Percentiles rank a stretch among this genome's conserved stretches.
phyloP scores from a whole-genome alignment of 257 asterid species.

The Primulina eburnea region DNA sequence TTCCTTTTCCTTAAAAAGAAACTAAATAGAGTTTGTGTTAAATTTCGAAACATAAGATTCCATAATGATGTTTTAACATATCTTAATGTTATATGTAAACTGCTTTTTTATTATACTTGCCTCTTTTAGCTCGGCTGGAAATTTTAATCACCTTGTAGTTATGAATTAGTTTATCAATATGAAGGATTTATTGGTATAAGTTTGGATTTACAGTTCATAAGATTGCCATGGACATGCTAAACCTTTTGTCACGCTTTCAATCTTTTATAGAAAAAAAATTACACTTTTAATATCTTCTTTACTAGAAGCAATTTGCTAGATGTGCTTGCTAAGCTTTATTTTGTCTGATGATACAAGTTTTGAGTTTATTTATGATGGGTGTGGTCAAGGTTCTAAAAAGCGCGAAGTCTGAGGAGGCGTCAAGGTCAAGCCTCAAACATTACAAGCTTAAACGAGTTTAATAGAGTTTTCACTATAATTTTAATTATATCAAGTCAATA shows the following conservation, averaged over 20 bases:
- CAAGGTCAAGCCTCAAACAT: too few relatives aligned
- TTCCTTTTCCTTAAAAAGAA: background rate
- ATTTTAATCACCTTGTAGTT: conserved; percentile 1
- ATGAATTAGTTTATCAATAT: background rate
- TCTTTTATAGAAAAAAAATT: background rate
- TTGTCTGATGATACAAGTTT: too few relatives aligned
- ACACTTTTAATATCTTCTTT: background rate
- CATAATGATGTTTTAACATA: background rate
- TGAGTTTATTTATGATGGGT: too few relatives aligned
- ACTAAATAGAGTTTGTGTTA: background rate
- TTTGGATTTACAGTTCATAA: background rate
- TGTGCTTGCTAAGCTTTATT: too few relatives aligned
- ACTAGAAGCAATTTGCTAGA: too few relatives aligned
- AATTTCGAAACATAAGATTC: background rate
- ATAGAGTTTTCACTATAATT: too few relatives aligned
- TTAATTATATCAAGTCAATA: too few relatives aligned
- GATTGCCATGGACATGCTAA: background rate
- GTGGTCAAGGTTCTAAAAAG: too few relatives aligned
- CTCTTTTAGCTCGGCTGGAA: background rate
- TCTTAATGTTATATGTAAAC: too few relatives aligned
- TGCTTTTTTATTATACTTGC: too few relatives aligned
- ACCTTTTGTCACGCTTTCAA: background rate
- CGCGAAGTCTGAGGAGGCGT: too few relatives aligned
- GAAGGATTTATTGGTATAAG: background rate
- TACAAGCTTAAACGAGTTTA: too few relatives aligned